Conservation (phyloP, 345 rosid genomes). For the Pistacia integerrima region DNA sequence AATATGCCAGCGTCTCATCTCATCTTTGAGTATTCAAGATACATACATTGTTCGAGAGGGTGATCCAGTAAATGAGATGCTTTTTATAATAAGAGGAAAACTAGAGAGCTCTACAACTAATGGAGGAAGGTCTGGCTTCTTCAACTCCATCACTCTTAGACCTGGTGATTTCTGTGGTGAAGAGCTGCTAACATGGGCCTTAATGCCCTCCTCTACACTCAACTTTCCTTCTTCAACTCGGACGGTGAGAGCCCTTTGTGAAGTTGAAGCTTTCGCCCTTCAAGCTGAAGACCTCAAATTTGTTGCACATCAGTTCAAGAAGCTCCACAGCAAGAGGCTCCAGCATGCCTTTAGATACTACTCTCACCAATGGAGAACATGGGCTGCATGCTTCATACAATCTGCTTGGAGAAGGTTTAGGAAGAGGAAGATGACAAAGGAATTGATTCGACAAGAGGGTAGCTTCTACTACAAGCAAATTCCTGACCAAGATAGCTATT, state of each 20-base stretch:
- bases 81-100: slow-evolving; percentile 86
- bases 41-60: slow-evolving; percentile 79
- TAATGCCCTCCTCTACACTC: slow-evolving; percentile 70
- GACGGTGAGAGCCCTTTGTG: slow-evolving; percentile 68
- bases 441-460: slow-evolving; percentile 50
- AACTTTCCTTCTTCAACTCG: slow-evolving; percentile 79
- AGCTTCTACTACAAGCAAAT: slow-evolving; percentile 29
- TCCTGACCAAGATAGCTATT: slow-evolving; percentile 30
- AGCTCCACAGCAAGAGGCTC: slow-evolving; percentile 84
- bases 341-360: slow-evolving; percentile 97
- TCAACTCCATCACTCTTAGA: slow-evolving; percentile 79
- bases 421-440: slow-evolving; percentile 61
- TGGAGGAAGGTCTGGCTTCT: slow-evolving; percentile 91
- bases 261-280: slow-evolving; percentile 91
- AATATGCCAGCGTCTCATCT: slow-evolving; percentile 81
- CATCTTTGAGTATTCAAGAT: slow-evolving; percentile 71
- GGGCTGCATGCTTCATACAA: slow-evolving; percentile 89
- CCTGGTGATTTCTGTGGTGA: slow-evolving; percentile 96
- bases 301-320: slow-evolving; percentile 84
- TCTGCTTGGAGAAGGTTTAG: slow-evolving; percentile 78
- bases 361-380: slow-evolving; percentile 93
- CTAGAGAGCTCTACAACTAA: slow-evolving; percentile 91
- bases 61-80: slow-evolving; percentile 88
- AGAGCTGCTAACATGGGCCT: slow-evolving; percentile 92
- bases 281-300: slow-evolving; percentile 83